Evolutionary conservation across 768 basidiomycete species (phyloP), one percentile per base, ranked within the genome.

Genomic region (Suillus paluster): DNA sequence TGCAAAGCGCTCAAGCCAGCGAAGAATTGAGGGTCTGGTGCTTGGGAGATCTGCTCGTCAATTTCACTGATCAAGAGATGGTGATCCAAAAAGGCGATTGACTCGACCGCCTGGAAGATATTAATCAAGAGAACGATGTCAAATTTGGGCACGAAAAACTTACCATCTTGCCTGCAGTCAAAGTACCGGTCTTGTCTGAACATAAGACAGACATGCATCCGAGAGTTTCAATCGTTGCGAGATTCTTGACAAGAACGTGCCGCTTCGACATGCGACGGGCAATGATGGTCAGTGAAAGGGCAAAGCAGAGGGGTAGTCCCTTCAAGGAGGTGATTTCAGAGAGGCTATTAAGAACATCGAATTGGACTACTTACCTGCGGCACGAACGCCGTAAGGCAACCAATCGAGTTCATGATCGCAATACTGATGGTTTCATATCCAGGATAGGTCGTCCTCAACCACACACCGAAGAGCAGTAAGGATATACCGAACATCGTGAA

Each of bases 111-210:
- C 80, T 81, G 23, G 1, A 14, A 49, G n/a, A 17, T 19, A 46
- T 25, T 33, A 3, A 5, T 10, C 30, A 9, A 12, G 4, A 21
- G 42, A n/a, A 12, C 9, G 5, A 15, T 21, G 6, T 12, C 5
- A 19, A 19, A 49, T 15, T 36, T 25, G 30, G 19, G 5, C 10
- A 17, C 15, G 15, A 59, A 17, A 3, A 19, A 44, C 71, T 64
- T 56, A 73, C 78, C 85, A 86, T 86, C 64, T 76, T 76, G 27
- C 80, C 81, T 49, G 80, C 70, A 1, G 82, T 85, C 38, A 85
- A 69, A 12, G 81, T 84, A n/a, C 83, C 82, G 1, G 81, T 81
- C 62, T 86, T 86, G 72, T 86, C 86, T 6, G 82, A 81, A 67
- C 83, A 83, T 23, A 86, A 60, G 39, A 84, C 79, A 19, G 81